Percentiles rank a stretch among this genome's conserved stretches.
These are phyloP conservation scores for Orychophragmus violaceus DNA, from an alignment of 345 rosid genomes.

Conservation along the genomic window DNA sequence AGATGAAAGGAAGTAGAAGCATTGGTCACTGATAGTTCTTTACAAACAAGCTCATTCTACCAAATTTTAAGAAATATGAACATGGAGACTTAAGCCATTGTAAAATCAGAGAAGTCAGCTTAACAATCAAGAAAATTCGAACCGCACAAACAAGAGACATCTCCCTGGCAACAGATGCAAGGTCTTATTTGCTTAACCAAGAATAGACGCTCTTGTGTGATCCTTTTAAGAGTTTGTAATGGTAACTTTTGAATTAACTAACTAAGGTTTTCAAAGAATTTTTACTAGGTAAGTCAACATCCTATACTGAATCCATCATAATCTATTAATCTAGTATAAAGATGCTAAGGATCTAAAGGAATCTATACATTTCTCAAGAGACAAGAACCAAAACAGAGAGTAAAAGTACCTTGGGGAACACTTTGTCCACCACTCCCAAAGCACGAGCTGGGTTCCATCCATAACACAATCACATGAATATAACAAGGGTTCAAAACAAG, in stretches of 20 bases:
- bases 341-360: neutral
- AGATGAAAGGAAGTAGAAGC: neutral
- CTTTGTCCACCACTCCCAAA: slow-evolving; percentile 58
- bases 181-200: neutral
- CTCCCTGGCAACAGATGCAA: neutral
- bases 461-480: no score
- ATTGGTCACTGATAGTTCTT: neutral
- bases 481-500: no score
- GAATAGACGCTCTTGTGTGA: neutral
- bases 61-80: no score
- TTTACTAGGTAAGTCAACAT: neutral
- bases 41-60: no score
- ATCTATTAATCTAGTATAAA: neutral
- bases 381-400: neutral
- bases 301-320: neutral
- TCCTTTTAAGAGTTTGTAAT: neutral
- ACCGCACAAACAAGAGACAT: neutral
- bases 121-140: neutral
- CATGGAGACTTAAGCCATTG: no score
- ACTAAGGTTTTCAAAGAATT: neutral
- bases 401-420: slow-evolving; percentile 71
- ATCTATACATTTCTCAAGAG: neutral
- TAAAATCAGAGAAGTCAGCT: neutral
- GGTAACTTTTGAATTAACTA: neutral
- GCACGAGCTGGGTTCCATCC: slow-evolving; percentile 96